These are phyloP conservation scores for Akanthomyces uredinophilus DNA, from an alignment of 2,329 filamentous ascomycete species.

Conservation along the genomic window DNA sequence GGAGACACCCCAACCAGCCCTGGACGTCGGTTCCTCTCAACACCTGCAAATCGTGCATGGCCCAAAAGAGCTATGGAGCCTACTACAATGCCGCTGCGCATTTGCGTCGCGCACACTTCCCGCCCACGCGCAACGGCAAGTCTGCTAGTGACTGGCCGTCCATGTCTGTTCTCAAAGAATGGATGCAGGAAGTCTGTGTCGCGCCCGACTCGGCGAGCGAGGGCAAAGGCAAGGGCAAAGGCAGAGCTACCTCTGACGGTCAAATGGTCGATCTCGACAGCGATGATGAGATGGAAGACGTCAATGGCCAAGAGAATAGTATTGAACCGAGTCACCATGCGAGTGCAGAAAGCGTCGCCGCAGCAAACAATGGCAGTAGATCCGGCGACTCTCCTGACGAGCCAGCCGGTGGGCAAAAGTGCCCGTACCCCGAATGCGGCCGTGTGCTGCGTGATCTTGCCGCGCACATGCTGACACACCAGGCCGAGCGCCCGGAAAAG, in stretches of 20 bases:
- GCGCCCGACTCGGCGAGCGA: conserved; percentile 46
- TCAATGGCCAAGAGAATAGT: background rate
- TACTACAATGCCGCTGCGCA: conserved; percentile 58
- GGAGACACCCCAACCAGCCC: conserved; percentile 30
- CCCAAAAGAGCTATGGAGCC: conserved; percentile 52
- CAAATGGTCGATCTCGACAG: conserved; percentile 6
- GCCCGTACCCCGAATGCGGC: conserved; percentile 54
- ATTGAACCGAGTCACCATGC: background rate
- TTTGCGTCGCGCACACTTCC: conserved; percentile 52
- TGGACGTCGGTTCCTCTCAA: conserved; percentile 42
- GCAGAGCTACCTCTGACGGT: conserved; percentile 21
- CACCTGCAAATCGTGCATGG: conserved; percentile 53
- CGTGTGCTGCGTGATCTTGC: conserved; percentile 61
- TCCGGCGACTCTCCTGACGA: conserved; percentile 2
- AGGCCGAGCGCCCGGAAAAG: conserved; percentile 77
- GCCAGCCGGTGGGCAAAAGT: conserved; percentile 24
- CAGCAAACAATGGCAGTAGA: conserved; percentile 17
- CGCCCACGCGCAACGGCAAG: conserved; percentile 46
- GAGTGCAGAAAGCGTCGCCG: background rate
- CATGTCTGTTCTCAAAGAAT: conserved; percentile 53
- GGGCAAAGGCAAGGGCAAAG: conserved; percentile 45
- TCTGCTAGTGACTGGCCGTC: conserved; percentile 55
- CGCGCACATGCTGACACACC: conserved; percentile 94
- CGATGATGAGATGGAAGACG: conserved; percentile 12
- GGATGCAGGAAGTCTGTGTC: conserved; percentile 56